Percentiles rank a stretch among this genome's conserved stretches.
These are phyloP conservation scores for Silene coronaria DNA, from an alignment of 179 eudicot species.

Conservation along the genomic window DNA sequence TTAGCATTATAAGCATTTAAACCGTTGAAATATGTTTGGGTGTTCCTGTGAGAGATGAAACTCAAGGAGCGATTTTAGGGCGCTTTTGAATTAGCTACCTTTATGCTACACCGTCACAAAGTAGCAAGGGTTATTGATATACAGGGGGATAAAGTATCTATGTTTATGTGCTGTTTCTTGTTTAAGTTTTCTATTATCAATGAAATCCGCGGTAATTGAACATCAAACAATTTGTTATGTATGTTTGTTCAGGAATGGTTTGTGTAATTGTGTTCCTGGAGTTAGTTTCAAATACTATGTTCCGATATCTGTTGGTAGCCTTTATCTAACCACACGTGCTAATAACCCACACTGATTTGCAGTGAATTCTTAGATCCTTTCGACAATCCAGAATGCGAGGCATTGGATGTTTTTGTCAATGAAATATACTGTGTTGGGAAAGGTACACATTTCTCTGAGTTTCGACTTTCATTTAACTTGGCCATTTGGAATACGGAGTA, in stretches of 20 bases:
- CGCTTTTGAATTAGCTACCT: too few relatives aligned
- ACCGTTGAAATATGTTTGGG: not conserved
- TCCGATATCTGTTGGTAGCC: not conserved
- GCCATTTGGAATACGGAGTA: not conserved
- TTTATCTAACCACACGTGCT: not conserved
- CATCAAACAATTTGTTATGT: not conserved
- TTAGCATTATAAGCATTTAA: not conserved
- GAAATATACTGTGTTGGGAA: constrained; percentile 70
- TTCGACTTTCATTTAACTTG: not conserved
- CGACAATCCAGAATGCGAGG: constrained; percentile 87
- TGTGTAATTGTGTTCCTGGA: not conserved
- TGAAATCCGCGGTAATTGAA: not conserved
- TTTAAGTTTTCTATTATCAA: too few relatives aligned
- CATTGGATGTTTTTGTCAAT: constrained; percentile 77
- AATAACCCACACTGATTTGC: constrained; percentile 9
- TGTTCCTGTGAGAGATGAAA: not conserved
- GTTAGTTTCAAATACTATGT: not conserved
- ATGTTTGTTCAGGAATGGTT: not conserved
- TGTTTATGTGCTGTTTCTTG: too few relatives aligned
- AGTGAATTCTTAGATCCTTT: constrained; percentile 95
- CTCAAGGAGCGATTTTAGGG: not conserved
- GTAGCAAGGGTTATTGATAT: too few relatives aligned
- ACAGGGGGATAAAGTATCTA: too few relatives aligned
- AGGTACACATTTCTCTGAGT: constrained; percentile 42
- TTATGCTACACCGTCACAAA: too few relatives aligned